phyloP scores from a whole-genome alignment of 441 rosid genomes.

The Arabidopsis lyrata region DNA sequence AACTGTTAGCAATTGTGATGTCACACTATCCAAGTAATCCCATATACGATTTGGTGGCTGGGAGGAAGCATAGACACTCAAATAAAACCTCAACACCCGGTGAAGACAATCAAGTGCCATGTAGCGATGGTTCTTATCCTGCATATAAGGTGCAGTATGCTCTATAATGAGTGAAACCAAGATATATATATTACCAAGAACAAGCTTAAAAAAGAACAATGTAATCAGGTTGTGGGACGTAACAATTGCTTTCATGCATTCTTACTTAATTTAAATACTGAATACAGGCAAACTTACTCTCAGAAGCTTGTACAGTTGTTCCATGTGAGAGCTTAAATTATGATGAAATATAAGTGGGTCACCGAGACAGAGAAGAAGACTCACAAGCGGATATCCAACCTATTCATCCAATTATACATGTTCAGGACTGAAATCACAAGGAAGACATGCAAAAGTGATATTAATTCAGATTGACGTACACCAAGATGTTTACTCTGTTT shows the following conservation, averaged over 20 bases:
- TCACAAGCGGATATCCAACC: slow-evolving; percentile 99
- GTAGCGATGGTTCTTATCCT: slow-evolving; percentile 99
- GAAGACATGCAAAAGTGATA: slow-evolving; percentile 17
- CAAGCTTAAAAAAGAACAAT: slow-evolving; percentile 16
- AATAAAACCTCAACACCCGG: slow-evolving; percentile 94
- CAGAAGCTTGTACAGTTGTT: slow-evolving; percentile 96
- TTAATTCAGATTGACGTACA: slow-evolving; percentile 57
- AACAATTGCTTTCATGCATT: slow-evolving; percentile 26
- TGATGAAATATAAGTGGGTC: slow-evolving; percentile 95
- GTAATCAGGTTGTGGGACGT: slow-evolving; percentile 3
- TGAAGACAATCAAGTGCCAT: slow-evolving; percentile 99
- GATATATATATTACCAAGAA: slow-evolving; percentile 26
- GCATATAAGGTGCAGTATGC: slow-evolving; percentile 39
- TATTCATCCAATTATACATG: slow-evolving; percentile 45
- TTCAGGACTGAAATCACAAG: slow-evolving; percentile 38
- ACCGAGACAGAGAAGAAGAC: slow-evolving; percentile 99
- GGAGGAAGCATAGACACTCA: slow-evolving; percentile 93
- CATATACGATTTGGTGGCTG: slow-evolving; percentile 96
- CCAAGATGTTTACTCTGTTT: slow-evolving; percentile 98
- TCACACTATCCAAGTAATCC: slow-evolving; percentile 99
- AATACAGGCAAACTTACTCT: slow-evolving; percentile 65
- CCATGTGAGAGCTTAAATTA: slow-evolving; percentile 94
- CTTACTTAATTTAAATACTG: slow-evolving; percentile 23
- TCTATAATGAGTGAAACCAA: slow-evolving; percentile 36
- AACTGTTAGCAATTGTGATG: slow-evolving; percentile 91